phyloP scores from a whole-genome alignment of 2,329 filamentous ascomycete species.

The Macroventuria anomochaeta region DNA sequence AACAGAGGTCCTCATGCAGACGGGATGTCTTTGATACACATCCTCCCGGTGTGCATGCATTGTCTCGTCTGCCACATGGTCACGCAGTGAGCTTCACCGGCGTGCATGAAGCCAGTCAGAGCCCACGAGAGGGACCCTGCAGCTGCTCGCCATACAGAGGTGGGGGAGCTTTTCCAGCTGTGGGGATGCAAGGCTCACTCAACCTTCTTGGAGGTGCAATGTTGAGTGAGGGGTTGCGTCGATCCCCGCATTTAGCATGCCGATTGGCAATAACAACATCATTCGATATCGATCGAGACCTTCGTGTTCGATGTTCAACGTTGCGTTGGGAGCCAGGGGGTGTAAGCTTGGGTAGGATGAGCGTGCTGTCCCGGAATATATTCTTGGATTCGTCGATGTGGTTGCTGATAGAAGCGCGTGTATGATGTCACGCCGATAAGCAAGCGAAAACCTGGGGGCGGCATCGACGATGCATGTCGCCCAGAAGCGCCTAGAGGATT shows the following conservation, averaged over 20 bases:
- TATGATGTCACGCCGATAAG: constrained; percentile 17
- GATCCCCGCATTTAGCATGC: constrained; percentile 7
- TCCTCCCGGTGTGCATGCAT: not conserved
- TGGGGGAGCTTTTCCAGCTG: not conserved
- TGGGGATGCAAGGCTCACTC: constrained; percentile 3
- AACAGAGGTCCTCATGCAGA: not conserved
- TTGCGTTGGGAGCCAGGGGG: not conserved
- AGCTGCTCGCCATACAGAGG: not conserved
- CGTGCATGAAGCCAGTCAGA: not conserved
- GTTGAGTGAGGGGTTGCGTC: constrained; percentile 12
- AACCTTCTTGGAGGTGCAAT: not conserved
- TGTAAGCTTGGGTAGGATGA: constrained; percentile 7
- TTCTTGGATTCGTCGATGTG: not conserved
- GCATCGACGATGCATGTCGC: constrained; percentile 9
- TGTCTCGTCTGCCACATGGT: not conserved
- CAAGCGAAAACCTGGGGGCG: not conserved
- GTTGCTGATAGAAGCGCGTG: not conserved
- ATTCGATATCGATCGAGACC: not conserved
- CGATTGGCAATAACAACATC: not conserved
- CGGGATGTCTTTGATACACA: not conserved
- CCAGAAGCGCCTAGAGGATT: not conserved
- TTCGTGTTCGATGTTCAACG: not conserved
- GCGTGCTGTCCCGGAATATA: constrained; percentile 2
- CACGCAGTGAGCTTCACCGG: constrained; percentile 1
- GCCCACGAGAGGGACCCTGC: not conserved